A percentile compares a stretch with the other conserved stretches of the same genome.
phyloP scores from a whole-genome alignment of 2,329 filamentous ascomycete genomes.

The Sclerotinia trifoliorum region DNA sequence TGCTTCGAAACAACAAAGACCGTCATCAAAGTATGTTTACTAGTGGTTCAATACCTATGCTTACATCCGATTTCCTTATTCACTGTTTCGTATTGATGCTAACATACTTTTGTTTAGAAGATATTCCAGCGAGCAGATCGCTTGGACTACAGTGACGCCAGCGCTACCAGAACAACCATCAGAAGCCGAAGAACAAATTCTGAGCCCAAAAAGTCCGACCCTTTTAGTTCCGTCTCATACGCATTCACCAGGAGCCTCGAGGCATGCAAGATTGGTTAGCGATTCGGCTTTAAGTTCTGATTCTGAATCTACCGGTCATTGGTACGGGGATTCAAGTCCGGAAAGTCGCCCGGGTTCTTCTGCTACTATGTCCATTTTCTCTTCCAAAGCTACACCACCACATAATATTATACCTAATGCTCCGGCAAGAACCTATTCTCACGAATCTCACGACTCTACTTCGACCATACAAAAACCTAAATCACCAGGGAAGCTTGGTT shows the following conservation, averaged over 20 bases:
- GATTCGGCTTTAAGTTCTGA: constrained; percentile 36
- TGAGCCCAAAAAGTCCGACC: constrained; percentile 31
- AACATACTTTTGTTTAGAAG: constrained; percentile 24
- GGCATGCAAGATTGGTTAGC: constrained; percentile 38
- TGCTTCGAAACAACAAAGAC: constrained; percentile 13
- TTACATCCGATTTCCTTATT: not conserved
- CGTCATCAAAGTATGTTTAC: constrained; percentile 23
- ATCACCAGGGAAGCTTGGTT: constrained; percentile 58
- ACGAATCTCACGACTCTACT: constrained; percentile 36
- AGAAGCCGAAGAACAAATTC: constrained; percentile 25
- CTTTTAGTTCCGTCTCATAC: constrained; percentile 32
- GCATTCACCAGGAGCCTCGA: constrained; percentile 26
- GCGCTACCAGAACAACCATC: constrained; percentile 25
- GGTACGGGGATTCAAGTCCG: constrained; percentile 37
- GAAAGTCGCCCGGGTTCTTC: constrained; percentile 35
- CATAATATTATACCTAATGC: constrained; percentile 33
- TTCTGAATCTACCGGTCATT: constrained; percentile 35
- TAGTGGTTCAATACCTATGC: not conserved
- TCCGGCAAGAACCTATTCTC: constrained; percentile 31
- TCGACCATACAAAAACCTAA: constrained; percentile 43
- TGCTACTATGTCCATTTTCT: constrained; percentile 40
- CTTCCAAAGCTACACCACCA: constrained; percentile 39
- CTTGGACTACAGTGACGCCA: constrained; percentile 31
- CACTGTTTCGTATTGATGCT: constrained; percentile 13
- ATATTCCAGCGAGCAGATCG: constrained; percentile 31